Evolutionary conservation across 441 rosid species (phyloP).

Genomic region (Dalechampia spathulata): DNA sequence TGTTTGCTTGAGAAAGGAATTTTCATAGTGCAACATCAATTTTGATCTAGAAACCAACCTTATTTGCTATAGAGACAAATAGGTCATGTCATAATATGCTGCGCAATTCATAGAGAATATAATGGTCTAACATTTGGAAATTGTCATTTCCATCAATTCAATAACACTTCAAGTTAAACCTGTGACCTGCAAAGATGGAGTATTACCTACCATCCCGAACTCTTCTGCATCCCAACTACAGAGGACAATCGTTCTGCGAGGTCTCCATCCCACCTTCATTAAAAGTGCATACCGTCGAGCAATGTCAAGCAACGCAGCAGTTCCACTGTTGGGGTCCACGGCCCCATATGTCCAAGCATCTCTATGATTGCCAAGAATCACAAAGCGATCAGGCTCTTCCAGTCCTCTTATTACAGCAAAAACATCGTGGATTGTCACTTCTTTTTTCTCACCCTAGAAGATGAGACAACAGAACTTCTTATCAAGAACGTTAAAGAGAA

Average conservation of each 20-base stretch:
- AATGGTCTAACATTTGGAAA: neutral
- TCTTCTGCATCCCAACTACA: slow-evolving; percentile 99
- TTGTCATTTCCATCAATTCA: neutral
- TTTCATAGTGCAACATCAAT: neutral
- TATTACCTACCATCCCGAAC: slow-evolving; percentile 86
- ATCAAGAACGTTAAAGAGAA: neutral
- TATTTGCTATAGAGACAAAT: too few species aligned
- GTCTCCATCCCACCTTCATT: slow-evolving; percentile 70
- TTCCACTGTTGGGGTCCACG: slow-evolving; percentile 95
- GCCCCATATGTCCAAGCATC: slow-evolving; percentile 99
- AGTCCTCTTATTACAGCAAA: slow-evolving; percentile 59
- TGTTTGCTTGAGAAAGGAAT: neutral
- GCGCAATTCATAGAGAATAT: neutral
- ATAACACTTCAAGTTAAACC: neutral
- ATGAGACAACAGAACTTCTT: slow-evolving; percentile 1
- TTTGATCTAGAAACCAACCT: neutral
- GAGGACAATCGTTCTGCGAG: slow-evolving; percentile 74
- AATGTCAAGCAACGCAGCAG: slow-evolving; percentile 88
- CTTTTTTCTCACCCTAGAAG: slow-evolving; percentile 63
- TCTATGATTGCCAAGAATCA: slow-evolving; percentile 83
- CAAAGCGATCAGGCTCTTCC: slow-evolving; percentile 78
- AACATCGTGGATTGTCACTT: slow-evolving; percentile 51
- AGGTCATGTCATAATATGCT: too few species aligned
- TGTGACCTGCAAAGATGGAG: slow-evolving; percentile 12
- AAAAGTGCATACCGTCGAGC: slow-evolving; percentile 58